Evolutionary conservation across 1,139 yeast genomes (phyloP).

Genomic region (Candida tropicalis): DNA sequence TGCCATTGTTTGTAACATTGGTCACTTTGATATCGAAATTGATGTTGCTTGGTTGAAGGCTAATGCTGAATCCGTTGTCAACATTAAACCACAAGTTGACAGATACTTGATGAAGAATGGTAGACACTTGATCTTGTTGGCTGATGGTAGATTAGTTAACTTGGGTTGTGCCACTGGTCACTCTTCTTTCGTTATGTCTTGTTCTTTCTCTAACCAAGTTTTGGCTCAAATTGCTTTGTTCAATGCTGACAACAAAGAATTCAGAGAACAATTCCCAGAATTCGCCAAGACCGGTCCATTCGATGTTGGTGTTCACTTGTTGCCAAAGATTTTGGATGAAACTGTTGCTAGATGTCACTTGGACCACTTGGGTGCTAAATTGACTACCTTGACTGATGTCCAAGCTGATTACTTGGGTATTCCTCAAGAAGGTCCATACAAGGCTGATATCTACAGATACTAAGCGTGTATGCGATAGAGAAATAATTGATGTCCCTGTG

Average conservation of each 20-base stretch:
- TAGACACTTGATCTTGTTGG: conserved; percentile 93
- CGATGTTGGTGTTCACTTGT: conserved; percentile 89
- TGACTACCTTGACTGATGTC: conserved; percentile 72
- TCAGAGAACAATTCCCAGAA: conserved; percentile 84
- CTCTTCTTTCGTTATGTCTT: conserved; percentile 98
- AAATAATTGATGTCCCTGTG: too few relatives aligned
- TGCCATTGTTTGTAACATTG: conserved; percentile 99
- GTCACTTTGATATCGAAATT: conserved; percentile 99
- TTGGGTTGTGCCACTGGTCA: conserved; percentile 99
- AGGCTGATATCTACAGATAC: conserved; percentile 98
- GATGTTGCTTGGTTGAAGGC: conserved; percentile 98
- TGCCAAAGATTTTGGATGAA: conserved; percentile 99
- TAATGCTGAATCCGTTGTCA: conserved; percentile 85
- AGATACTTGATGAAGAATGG: conserved; percentile 91
- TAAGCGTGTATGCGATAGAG: conserved; percentile 35
- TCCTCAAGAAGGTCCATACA: conserved; percentile 95
- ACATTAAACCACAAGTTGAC: conserved; percentile 99
- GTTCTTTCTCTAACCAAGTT: conserved; percentile 99
- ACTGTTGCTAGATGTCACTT: conserved; percentile 98
- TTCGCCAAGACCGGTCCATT: conserved; percentile 93
- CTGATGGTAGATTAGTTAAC: conserved; percentile 99
- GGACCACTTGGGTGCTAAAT: conserved; percentile 90
- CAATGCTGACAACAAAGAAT: conserved; percentile 82
- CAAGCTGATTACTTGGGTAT: conserved; percentile 97
- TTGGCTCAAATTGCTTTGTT: conserved; percentile 98